These are phyloP conservation scores for Xylariaceae sp. DNA, from an alignment of 2,329 filamentous ascomycete species.

Conservation along the genomic window DNA sequence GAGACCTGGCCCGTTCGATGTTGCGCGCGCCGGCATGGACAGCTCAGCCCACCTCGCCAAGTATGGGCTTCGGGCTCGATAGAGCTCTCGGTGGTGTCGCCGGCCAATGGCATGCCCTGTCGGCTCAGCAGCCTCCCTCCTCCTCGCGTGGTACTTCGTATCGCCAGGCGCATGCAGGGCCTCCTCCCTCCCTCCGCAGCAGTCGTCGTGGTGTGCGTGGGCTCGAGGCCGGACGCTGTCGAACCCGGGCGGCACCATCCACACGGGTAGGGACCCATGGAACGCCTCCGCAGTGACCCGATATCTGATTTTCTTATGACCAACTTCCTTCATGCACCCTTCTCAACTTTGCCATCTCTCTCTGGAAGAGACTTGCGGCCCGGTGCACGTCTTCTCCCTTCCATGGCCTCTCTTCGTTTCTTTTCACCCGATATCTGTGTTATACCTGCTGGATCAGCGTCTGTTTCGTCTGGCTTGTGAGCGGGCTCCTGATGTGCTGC, in stretches of 20 bases:
- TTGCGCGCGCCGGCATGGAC: no score
- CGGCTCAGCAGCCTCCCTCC: no score
- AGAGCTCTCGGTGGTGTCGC: conserved; percentile 3
- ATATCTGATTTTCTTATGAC: conserved; percentile 18
- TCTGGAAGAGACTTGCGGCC: conserved; percentile 23
- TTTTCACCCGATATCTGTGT: conserved; percentile 23
- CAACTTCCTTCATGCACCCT: conserved; percentile 21
- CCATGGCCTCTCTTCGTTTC: conserved; percentile 26
- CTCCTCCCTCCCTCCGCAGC: no score
- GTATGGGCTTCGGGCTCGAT: no score
- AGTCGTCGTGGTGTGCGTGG: no score
- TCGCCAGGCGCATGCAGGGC: no score
- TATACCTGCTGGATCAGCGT: conserved; percentile 31
- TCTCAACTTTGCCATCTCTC: conserved; percentile 21
- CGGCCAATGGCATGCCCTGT: conserved; percentile 14
- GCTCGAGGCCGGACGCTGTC: conserved; percentile 23
- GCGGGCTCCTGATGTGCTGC: conserved; percentile 25
- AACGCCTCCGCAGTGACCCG: conserved; percentile 14
- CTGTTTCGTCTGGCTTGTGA: conserved; percentile 39
- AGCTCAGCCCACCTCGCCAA: no score
- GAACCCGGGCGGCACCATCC: conserved; percentile 24
- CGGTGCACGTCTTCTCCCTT: conserved; percentile 24
- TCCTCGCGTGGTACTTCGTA: no score
- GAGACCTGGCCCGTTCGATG: conserved; percentile 1
- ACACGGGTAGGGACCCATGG: conserved; percentile 13